Conservation (phyloP, 2,329 filamentous ascomycete genomes). For the Cordyceps cicadae region DNA sequence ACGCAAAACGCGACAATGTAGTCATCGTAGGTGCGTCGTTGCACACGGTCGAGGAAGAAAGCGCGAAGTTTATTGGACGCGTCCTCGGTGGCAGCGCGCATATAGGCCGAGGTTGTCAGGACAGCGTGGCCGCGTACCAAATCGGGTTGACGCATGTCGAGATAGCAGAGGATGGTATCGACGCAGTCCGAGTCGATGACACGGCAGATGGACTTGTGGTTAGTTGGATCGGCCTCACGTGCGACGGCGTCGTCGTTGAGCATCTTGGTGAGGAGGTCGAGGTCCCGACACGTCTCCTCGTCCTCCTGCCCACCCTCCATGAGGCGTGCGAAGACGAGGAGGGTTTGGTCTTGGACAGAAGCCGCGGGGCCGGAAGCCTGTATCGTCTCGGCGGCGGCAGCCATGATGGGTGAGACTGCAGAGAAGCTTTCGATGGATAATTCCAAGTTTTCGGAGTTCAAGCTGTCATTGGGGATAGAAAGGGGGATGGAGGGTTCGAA, state of each 20-base stretch:
- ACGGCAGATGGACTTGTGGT: constrained; percentile 41
- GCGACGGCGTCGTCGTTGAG: constrained; percentile 45
- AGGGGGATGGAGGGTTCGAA: background rate
- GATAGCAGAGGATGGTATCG: constrained; percentile 75
- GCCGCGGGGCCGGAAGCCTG: constrained; percentile 23
- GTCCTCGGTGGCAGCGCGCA: constrained; percentile 65
- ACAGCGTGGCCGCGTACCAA: constrained; percentile 73
- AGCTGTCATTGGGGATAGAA: background rate
- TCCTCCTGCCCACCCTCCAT: constrained; percentile 88
- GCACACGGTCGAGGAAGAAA: constrained; percentile 66
- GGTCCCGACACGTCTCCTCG: constrained; percentile 54
- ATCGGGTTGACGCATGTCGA: constrained; percentile 73
- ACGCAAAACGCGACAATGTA: constrained; percentile 88
- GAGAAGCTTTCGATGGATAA: background rate
- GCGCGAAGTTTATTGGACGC: constrained; percentile 62
- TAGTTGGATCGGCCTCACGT: constrained; percentile 32
- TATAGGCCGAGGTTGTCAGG: constrained; percentile 71
- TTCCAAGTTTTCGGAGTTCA: background rate
- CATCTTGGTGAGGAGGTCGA: constrained; percentile 51
- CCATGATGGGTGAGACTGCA: constrained; percentile 21
- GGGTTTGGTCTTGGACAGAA: constrained; percentile 53
- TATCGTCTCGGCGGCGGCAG: constrained; percentile 25
- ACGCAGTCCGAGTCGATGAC: constrained; percentile 68
- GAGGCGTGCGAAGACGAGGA: constrained; percentile 74
- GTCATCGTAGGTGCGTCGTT: constrained; percentile 74